These are phyloP conservation scores for Metarhizium album DNA, from an alignment of 2,329 filamentous ascomycete species.

Conservation along the genomic window DNA sequence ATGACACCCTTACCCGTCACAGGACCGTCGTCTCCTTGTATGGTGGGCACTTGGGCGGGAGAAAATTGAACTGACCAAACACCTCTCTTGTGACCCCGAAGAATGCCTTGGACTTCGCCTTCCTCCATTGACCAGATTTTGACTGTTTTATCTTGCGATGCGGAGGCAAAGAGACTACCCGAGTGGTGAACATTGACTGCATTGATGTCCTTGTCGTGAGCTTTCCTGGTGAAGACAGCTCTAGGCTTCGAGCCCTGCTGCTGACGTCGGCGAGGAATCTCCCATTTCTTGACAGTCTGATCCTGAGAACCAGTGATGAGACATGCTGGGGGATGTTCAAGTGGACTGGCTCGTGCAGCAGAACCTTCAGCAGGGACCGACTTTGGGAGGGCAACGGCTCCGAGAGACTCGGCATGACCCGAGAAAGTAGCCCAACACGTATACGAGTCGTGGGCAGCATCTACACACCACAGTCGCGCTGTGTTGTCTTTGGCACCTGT, in stretches of 20 bases:
- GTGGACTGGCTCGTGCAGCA: conserved; percentile 58
- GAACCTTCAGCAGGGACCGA: conserved; percentile 56
- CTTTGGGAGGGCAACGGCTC: conserved; percentile 76
- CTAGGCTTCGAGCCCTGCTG: conserved; percentile 36
- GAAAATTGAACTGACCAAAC: conserved; percentile 95
- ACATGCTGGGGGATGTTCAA: conserved; percentile 72
- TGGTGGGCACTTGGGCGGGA: conserved; percentile 61
- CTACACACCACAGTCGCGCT: conserved; percentile 80
- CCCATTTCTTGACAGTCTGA: conserved; percentile 90
- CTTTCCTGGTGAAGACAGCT: conserved; percentile 80
- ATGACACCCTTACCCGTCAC: conserved; percentile 72
- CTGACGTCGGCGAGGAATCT: conserved; percentile 51
- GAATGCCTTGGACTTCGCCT: conserved; percentile 81
- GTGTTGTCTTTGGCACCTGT: conserved; percentile 97
- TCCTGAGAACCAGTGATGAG: conserved; percentile 90
- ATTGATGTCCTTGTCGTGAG: conserved; percentile 98
- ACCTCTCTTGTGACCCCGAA: conserved; percentile 85
- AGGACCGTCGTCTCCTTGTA: conserved; percentile 61
- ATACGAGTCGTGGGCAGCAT: conserved; percentile 63
- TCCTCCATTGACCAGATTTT: conserved; percentile 93
- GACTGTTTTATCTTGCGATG: conserved; percentile 91
- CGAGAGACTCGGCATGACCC: conserved; percentile 88
- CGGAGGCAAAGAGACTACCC: conserved; percentile 79
- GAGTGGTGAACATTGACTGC: conserved; percentile 72
- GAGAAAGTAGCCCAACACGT: conserved; percentile 74